phyloP scores from a whole-genome alignment of 495 filamentous ascomycete species.

The Xylaria telfairii region DNA sequence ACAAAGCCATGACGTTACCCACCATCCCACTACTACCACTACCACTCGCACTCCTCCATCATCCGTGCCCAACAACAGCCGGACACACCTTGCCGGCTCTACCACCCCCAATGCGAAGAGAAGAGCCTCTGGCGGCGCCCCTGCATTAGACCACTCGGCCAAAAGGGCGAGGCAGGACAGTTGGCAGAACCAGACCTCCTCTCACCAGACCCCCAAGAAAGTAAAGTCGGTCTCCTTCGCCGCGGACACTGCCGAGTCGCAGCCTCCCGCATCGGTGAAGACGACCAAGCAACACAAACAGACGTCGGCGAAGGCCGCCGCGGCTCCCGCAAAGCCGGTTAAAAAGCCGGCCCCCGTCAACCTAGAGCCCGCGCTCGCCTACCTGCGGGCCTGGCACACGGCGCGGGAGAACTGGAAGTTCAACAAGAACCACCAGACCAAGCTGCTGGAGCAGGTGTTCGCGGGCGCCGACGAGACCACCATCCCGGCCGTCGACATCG shows the following conservation, averaged over 20 bases:
- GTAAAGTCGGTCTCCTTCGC: conserved; percentile 82
- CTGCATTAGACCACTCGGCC: conserved; percentile 41
- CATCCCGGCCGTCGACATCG: conserved; percentile 68
- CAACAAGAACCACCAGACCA: conserved; percentile 85
- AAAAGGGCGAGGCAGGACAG: conserved; percentile 39
- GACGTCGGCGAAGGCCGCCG: conserved; percentile 40
- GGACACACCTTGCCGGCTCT: conserved; percentile 32
- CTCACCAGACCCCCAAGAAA: conserved; percentile 44
- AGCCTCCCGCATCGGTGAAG: conserved; percentile 31
- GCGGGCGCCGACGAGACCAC: conserved; percentile 64
- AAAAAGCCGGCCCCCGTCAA: conserved; percentile 48
- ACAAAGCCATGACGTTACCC: conserved; percentile 36
- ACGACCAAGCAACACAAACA: conserved; percentile 41
- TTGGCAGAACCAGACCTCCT: conserved; percentile 30
- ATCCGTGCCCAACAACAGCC: conserved; percentile 42
- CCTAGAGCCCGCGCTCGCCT: conserved; percentile 69
- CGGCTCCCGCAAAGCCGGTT: conserved; percentile 31
- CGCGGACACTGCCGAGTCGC: conserved; percentile 65
- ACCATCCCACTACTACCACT: conserved; percentile 29
- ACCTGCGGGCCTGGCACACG: conserved; percentile 73
- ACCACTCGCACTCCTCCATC: conserved; percentile 28
- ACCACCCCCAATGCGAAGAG: conserved; percentile 37
- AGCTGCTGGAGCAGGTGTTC: conserved; percentile 81
- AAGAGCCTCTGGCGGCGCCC: conserved; percentile 39
- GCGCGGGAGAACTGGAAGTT: conserved; percentile 82